Conservation (phyloP, 192 early-diverging fungal genomes). For the Phycomyces blakesleeanus region DNA sequence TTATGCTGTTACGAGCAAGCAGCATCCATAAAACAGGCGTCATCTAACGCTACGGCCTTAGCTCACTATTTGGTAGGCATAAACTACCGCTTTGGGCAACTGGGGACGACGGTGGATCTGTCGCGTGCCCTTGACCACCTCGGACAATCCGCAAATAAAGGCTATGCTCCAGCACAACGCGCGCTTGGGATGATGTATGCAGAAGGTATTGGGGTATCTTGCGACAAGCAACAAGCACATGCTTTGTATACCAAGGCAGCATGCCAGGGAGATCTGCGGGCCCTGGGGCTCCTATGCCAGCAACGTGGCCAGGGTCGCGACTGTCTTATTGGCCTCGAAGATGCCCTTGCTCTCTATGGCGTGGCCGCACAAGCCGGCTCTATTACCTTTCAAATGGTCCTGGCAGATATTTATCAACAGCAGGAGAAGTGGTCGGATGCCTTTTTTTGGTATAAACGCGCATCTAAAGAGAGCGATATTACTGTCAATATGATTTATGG, state of each 20-base stretch:
- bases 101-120: constrained; percentile 5
- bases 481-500: background rate
- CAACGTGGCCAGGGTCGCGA: constrained; percentile 29
- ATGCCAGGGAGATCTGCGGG: constrained; percentile 23
- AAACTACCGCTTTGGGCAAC: constrained; percentile 16
- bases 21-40: background rate
- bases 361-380: constrained; percentile 30
- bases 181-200: constrained; percentile 32
- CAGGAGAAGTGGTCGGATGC: constrained; percentile 16
- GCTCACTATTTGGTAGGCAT: constrained; percentile 32
- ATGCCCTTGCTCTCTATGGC: constrained; percentile 21
- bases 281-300: constrained; percentile 26
- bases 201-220: constrained; percentile 13
- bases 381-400: constrained; percentile 16
- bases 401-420: constrained; percentile 24
- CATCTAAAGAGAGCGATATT: background rate
- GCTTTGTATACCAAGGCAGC: constrained; percentile 36
- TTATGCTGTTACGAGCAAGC: constrained; percentile 25
- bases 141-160: constrained; percentile 9
- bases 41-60: background rate
- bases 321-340: constrained; percentile 10
- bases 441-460: constrained; percentile 21
- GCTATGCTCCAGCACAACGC: constrained; percentile 28
- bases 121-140: constrained; percentile 13
- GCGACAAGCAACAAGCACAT: constrained; percentile 21